These are phyloP conservation scores for Takashimella koratensis DNA, from an alignment of 1,284 basidiomycete genomes.

Conservation along the genomic window DNA sequence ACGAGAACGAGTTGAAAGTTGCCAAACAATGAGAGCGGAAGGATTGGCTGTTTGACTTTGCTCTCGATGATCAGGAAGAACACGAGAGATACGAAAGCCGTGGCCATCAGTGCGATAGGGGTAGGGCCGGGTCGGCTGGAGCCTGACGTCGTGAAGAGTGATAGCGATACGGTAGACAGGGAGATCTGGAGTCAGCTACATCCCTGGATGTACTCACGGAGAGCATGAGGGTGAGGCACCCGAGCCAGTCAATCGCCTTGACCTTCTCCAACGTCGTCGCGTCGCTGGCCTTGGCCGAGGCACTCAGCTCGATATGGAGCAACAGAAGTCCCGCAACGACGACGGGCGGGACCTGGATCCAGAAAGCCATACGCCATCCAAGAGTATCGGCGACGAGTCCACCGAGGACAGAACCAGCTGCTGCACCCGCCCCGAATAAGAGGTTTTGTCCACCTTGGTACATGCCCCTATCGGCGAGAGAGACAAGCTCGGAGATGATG, in stretches of 20 bases:
- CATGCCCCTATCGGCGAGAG: slow-evolving; percentile 42
- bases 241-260: slow-evolving; percentile 38
- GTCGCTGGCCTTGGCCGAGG: slow-evolving; percentile 37
- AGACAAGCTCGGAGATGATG: slow-evolving; percentile 47
- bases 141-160: too few species aligned
- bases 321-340: slow-evolving; percentile 30
- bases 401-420: slow-evolving; percentile 26
- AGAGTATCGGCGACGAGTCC: slow-evolving; percentile 25
- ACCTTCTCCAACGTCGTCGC: slow-evolving; percentile 26
- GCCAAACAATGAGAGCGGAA: slow-evolving; percentile 70
- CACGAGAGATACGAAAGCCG: slow-evolving; percentile 55
- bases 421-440: slow-evolving; percentile 27
- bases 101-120: too few species aligned
- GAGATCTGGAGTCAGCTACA: too few species aligned
- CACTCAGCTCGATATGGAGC: slow-evolving; percentile 36
- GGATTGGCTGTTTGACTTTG: slow-evolving; percentile 67
- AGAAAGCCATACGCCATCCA: slow-evolving; percentile 45
- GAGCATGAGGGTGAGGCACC: slow-evolving; percentile 67
- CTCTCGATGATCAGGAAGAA: slow-evolving; percentile 71
- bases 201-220: slow-evolving; percentile 75
- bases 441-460: slow-evolving; percentile 29
- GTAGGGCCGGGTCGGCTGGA: too few species aligned
- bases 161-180: too few species aligned
- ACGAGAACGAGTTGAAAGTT: slow-evolving; percentile 60
- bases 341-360: slow-evolving; percentile 39